Evolutionary conservation across 2,329 filamentous ascomycete genomes (phyloP).

Genomic region (Aspergillus hiratsukae): DNA sequence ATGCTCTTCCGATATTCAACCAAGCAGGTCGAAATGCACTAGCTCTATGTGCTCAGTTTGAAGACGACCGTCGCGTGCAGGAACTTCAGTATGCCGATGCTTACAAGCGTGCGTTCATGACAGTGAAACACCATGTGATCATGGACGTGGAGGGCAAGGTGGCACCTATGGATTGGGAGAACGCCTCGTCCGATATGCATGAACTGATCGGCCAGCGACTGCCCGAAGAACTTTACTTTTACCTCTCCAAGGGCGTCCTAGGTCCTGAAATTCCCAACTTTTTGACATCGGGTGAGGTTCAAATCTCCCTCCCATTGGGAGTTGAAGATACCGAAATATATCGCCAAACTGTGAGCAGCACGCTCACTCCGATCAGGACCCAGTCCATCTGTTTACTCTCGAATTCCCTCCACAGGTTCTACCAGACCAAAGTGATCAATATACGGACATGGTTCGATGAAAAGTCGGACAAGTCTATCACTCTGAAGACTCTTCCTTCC

Average conservation of each 20-base stretch:
- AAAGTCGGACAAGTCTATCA: slow-evolving; percentile 61
- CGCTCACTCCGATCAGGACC: slow-evolving; percentile 70
- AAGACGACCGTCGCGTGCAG: slow-evolving; percentile 69
- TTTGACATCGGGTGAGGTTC: slow-evolving; percentile 73
- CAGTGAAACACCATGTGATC: slow-evolving; percentile 81
- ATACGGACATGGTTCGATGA: slow-evolving; percentile 82
- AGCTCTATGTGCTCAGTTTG: slow-evolving; percentile 69
- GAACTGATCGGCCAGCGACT: slow-evolving; percentile 87
- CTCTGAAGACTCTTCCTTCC: slow-evolving; percentile 54
- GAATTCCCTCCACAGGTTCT: slow-evolving; percentile 75
- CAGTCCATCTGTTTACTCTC: slow-evolving; percentile 74
- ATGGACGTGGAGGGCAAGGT: slow-evolving; percentile 74
- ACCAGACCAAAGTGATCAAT: slow-evolving; percentile 71
- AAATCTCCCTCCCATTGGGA: slow-evolving; percentile 79
- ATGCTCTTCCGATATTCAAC: slow-evolving; percentile 74
- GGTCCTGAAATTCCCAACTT: slow-evolving; percentile 74
- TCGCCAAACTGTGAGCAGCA: slow-evolving; percentile 68
- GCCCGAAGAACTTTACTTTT: slow-evolving; percentile 85
- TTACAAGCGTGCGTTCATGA: slow-evolving; percentile 80
- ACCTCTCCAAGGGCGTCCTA: slow-evolving; percentile 78
- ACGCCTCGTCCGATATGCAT: slow-evolving; percentile 76
- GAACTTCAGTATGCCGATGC: slow-evolving; percentile 76
- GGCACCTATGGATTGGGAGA: slow-evolving; percentile 66
- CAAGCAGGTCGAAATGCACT: slow-evolving; percentile 63
- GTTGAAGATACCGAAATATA: slow-evolving; percentile 77